Percentiles rank a stretch among this genome's conserved stretches.
Evolutionary conservation across 2,329 filamentous ascomycete genomes (phyloP).

Genomic region (Beauveria varroae): DNA sequence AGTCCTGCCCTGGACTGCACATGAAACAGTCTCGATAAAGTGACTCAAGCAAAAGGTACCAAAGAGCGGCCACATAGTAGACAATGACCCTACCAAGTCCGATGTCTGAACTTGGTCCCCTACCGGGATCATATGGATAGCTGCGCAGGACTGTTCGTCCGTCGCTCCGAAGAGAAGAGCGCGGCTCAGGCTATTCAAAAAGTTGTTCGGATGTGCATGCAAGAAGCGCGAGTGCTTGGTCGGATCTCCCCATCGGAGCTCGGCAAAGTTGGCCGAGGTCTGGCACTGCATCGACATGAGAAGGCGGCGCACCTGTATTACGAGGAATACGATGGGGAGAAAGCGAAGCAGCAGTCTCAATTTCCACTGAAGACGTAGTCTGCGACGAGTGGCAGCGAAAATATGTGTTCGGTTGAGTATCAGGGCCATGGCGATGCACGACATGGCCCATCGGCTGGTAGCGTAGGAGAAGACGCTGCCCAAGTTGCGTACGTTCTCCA

Average conservation of each 20-base stretch:
- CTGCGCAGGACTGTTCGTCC: constrained; percentile 67
- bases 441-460: constrained; percentile 85
- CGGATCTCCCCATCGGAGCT: constrained; percentile 61
- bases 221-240: constrained; percentile 59
- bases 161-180: constrained; percentile 64
- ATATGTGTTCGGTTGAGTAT: constrained; percentile 87
- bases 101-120: background rate
- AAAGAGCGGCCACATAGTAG: constrained; percentile 68
- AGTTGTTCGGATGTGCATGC: constrained; percentile 61
- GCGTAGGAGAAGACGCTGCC: constrained; percentile 85
- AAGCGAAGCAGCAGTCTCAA: constrained; percentile 63
- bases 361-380: constrained; percentile 68
- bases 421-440: constrained; percentile 78
- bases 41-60: constrained; percentile 66
- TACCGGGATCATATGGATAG: constrained; percentile 56
- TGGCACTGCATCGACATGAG: constrained; percentile 89
- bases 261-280: constrained; percentile 65
- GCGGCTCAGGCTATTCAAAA: constrained; percentile 67
- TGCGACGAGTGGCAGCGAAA: constrained; percentile 80
- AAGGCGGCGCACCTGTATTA: constrained; percentile 59
- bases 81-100: constrained; percentile 70
- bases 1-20: constrained; percentile 75
- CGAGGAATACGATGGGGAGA: constrained; percentile 62
- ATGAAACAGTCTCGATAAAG: constrained; percentile 81
- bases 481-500: constrained; percentile 60